phyloP scores from a whole-genome alignment of 768 basidiomycete genomes.

The Hericium erinaceus region DNA sequence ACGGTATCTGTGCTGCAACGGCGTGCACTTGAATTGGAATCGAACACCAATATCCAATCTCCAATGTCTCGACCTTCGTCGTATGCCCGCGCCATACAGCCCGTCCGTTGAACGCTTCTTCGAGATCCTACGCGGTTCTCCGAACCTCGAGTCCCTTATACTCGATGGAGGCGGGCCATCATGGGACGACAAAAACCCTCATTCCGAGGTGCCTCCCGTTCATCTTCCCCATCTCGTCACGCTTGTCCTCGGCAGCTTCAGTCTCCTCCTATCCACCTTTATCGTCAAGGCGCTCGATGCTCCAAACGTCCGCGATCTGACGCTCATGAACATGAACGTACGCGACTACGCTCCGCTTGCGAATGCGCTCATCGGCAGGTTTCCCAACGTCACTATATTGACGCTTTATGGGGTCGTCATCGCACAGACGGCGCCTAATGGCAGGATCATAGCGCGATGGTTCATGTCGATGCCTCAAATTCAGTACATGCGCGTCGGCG shows the following conservation, averaged over 20 bases:
- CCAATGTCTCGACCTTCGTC: conserved; percentile 55
- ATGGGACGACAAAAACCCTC: conserved; percentile 18
- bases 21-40: conserved; percentile 54
- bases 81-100: conserved; percentile 42
- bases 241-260: conserved; percentile 51
- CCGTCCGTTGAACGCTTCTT: conserved; percentile 45
- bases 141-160: conserved; percentile 43
- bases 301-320: conserved; percentile 48
- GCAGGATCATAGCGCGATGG: conserved; percentile 34
- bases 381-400: conserved; percentile 44
- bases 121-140: conserved; percentile 31
- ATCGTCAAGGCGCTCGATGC: conserved; percentile 42
- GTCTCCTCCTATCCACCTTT: conserved; percentile 36
- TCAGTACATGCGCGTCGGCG: conserved; percentile 14
- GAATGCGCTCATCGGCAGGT: conserved; percentile 34
- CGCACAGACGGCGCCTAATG: conserved; percentile 17
- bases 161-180: conserved; percentile 56
- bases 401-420: conserved; percentile 41
- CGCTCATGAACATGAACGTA: conserved; percentile 43
- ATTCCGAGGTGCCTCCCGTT: conserved; percentile 28
- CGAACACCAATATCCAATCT: conserved; percentile 40
- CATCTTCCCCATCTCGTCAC: conserved; percentile 39
- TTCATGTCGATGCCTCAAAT: conserved; percentile 51
- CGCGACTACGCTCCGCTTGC: conserved; percentile 44
- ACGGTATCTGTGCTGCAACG: conserved; percentile 43